Evolutionary conservation across 495 filamentous ascomycete genomes (phyloP), one percentile per base, ranked within the genome.

Genomic region (Penicillium desertorum): DNA sequence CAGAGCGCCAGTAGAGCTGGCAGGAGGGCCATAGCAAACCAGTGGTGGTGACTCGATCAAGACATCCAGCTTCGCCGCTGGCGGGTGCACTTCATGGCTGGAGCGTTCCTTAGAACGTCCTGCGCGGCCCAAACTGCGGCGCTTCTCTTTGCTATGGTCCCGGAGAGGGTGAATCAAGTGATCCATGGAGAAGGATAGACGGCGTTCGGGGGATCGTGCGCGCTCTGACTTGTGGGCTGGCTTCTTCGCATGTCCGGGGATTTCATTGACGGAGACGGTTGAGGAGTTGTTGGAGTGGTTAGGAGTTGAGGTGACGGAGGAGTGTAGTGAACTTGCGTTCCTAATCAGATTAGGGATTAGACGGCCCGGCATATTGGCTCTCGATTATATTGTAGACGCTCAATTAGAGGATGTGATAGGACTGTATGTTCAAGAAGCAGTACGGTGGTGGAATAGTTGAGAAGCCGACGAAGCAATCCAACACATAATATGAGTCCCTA

Each of bases 11-110:
- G 86, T 89, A 23, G 91, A 96, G 60, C 81, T 81, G 46, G 85
- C 78, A 1, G 90, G 79, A 8, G 80, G 75, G 19, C 90, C 91
- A 64, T 92, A 91, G 75, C 95, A 87, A 16, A 96, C 83, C 10
- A 93, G 76, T 1, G 94, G 94, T 0, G 94, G 91, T 3, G 91
- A 96, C 75, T 99, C 94, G 54, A 97, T 88, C 36, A 84, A 77
- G 72, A 93, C 84, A 23, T 86, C 82, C 50, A 96, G 69, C 47
- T 82, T 84, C n/a, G 84, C 83, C 0, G 77, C 68, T 41, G 78
- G 70, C 23, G 56, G 43, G 6, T 65, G 54, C 22, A 56, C 58
- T 0, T 74, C 68, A 27, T 70, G 64, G 42, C 51, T 55, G 14
- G 60, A 32, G 36, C 72, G 69, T 32, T 79, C 76, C 65, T 78